Conservation (phyloP, 2,329 filamentous ascomycete species). For the Cadophora luteo-olivacea region DNA sequence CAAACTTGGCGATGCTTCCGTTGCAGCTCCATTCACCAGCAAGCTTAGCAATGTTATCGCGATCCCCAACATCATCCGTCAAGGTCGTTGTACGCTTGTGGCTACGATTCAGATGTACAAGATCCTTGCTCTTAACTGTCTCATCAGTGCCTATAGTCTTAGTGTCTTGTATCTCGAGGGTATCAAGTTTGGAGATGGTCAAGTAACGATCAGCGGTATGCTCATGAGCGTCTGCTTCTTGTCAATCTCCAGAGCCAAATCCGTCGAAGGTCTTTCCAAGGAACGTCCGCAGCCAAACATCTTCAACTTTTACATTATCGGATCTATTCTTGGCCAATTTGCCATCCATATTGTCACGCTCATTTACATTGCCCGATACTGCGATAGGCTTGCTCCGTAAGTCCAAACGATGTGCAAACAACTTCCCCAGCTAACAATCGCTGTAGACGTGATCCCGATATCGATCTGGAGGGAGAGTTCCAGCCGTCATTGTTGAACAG, state of each 20-base stretch:
- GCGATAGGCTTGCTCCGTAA: slow-evolving; percentile 85
- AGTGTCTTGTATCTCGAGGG: slow-evolving; percentile 96
- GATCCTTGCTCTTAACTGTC: slow-evolving; percentile 95
- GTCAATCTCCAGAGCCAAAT: slow-evolving; percentile 96
- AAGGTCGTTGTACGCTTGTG: slow-evolving; percentile 95
- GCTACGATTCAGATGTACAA: slow-evolving; percentile 99
- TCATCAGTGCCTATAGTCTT: slow-evolving; percentile 97
- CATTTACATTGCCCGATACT: slow-evolving; percentile 91
- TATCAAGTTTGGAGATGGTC: slow-evolving; percentile 98
- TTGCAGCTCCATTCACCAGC: slow-evolving; percentile 95
- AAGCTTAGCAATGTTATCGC: slow-evolving; percentile 97
- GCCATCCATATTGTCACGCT: slow-evolving; percentile 93
- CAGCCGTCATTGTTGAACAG: slow-evolving; percentile 92
- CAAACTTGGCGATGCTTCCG: slow-evolving; percentile 96
- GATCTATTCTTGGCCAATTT: slow-evolving; percentile 95
- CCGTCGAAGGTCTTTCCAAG: slow-evolving; percentile 93
- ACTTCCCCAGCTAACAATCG: slow-evolving; percentile 37
- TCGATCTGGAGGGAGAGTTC: slow-evolving; percentile 96
- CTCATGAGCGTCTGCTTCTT: slow-evolving; percentile 99
- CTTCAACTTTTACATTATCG: slow-evolving; percentile 98
- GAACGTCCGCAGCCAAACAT: slow-evolving; percentile 98
- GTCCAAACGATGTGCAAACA: slow-evolving; percentile 45
- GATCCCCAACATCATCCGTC: slow-evolving; percentile 97
- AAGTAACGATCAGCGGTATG: slow-evolving; percentile 99
- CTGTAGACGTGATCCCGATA: slow-evolving; percentile 59